These are phyloP conservation scores for Microstegium vimineum DNA, from an alignment of 176 grass and related monocot species.

Conservation along the genomic window DNA sequence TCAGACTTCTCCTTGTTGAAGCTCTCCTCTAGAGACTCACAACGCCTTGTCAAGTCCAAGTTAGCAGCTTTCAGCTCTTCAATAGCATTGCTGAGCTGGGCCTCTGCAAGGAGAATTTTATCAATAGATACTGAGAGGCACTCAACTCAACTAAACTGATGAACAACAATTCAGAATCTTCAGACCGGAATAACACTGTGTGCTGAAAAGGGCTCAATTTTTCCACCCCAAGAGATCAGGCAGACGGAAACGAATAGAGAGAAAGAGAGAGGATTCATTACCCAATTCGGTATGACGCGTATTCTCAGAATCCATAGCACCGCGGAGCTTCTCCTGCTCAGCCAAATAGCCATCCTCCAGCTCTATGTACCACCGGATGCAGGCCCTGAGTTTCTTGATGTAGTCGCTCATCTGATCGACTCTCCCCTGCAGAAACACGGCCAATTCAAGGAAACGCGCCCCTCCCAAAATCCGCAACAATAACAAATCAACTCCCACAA, in stretches of 20 bases:
- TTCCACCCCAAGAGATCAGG: not conserved
- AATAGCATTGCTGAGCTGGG: slow-evolving; percentile 44
- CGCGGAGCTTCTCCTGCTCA: slow-evolving; percentile 63
- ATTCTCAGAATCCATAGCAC: slow-evolving; percentile 51
- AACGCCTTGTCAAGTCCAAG: slow-evolving; percentile 36
- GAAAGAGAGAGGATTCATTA: slow-evolving; percentile 21
- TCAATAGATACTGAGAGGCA: not conserved
- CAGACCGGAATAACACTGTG: not conserved
- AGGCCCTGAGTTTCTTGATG: slow-evolving; percentile 79
- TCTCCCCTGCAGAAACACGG: slow-evolving; percentile 47
- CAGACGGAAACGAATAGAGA: not conserved
- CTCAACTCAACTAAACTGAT: not conserved
- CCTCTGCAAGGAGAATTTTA: slow-evolving; percentile 36
- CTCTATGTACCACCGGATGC: slow-evolving; percentile 63
- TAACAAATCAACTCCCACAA: not conserved
- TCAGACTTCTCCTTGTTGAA: slow-evolving; percentile 61
- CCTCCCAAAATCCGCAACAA: not conserved
- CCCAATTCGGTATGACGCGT: slow-evolving; percentile 55
- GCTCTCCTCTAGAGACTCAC: slow-evolving; percentile 46
- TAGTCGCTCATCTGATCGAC: slow-evolving; percentile 79
- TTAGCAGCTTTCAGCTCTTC: slow-evolving; percentile 41
- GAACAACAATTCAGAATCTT: not conserved
- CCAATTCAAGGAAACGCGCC: not conserved
- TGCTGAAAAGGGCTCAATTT: not conserved
- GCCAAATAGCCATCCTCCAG: slow-evolving; percentile 63